Conservation (phyloP, 2,329 filamentous ascomycete species). For the Pseudogymnoascus sp. region DNA sequence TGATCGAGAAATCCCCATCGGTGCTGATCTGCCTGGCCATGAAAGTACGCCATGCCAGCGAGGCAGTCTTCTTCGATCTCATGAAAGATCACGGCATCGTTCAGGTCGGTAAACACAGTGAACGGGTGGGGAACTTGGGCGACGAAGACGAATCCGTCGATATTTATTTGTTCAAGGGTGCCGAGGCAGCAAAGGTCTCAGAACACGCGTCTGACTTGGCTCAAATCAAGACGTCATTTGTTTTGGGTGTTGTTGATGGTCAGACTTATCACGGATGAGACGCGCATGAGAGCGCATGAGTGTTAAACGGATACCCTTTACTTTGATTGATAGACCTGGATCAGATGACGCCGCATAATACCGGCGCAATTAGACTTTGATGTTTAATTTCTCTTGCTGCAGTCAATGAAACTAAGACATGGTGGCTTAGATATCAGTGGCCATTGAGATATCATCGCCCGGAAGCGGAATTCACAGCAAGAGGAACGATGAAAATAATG, state of each 20-base stretch:
- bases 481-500: background rate
- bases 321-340: background rate
- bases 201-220: background rate
- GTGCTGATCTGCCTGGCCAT: slow-evolving; percentile 48
- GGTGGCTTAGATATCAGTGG: background rate
- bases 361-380: background rate
- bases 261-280: background rate
- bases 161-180: slow-evolving; percentile 15
- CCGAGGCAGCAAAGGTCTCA: background rate
- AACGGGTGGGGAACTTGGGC: slow-evolving; percentile 6
- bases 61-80: slow-evolving; percentile 58
- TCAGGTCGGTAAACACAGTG: slow-evolving; percentile 10
- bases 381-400: background rate
- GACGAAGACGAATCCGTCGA: slow-evolving; percentile 16
- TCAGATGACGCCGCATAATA: background rate
- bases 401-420: background rate
- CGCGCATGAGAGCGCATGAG: background rate
- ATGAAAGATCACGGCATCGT: slow-evolving; percentile 38
- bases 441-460: background rate
- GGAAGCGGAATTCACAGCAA: background rate
- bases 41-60: slow-evolving; percentile 61
- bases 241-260: background rate
- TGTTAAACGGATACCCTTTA: background rate
- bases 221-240: background rate
- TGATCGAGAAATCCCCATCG: slow-evolving; percentile 12